phyloP scores from a whole-genome alignment of 2,329 filamentous ascomycete species.

The Xylaria sp. region DNA sequence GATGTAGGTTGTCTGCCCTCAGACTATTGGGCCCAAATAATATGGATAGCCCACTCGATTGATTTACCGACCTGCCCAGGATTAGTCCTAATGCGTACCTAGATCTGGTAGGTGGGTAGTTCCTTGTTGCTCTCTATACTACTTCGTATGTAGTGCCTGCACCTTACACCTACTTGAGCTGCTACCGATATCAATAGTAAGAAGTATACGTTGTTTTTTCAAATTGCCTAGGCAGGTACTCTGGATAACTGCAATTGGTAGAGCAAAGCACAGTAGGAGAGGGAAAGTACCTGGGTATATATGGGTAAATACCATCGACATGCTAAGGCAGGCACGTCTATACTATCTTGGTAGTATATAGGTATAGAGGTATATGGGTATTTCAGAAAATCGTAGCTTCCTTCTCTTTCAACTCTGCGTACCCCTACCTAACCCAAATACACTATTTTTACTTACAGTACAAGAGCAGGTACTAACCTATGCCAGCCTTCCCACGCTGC shows the following conservation, averaged over 20 bases:
- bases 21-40: conserved; percentile 6
- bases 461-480: neutral
- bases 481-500: conserved; percentile 1
- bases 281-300: neutral
- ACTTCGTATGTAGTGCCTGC: neutral
- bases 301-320: neutral
- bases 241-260: neutral
- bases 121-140: too few relatives aligned
- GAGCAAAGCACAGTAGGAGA: neutral
- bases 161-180: neutral
- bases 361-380: too few relatives aligned
- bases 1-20: conserved; percentile 1
- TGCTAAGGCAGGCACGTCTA: neutral
- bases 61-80: conserved; percentile 11
- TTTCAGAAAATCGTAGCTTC: neutral
- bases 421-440: conserved; percentile 3
- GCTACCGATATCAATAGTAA: neutral
- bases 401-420: neutral
- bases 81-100: neutral
- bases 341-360: too few relatives aligned
- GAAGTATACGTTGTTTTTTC: neutral
- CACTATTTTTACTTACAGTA: conserved; percentile 4
- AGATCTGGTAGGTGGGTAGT: neutral
- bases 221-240: neutral
- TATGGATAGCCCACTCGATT: conserved; percentile 2